These are phyloP conservation scores for Ophiostoma himal-ulmi DNA, from an alignment of 2,329 filamentous ascomycete species.

Conservation along the genomic window DNA sequence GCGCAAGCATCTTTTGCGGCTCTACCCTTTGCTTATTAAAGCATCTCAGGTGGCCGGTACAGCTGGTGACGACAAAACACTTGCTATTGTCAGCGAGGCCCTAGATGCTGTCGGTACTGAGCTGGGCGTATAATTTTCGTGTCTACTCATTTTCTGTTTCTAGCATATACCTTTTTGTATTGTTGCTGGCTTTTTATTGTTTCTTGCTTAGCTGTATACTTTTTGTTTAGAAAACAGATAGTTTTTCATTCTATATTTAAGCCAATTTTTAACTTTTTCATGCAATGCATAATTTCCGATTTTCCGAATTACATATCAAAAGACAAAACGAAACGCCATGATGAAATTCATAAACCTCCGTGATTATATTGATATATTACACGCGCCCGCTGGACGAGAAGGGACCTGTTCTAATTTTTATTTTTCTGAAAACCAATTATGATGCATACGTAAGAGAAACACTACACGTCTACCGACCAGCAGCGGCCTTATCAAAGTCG, in stretches of 20 bases:
- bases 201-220: too few species aligned
- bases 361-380: conserved; percentile 6
- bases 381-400: neutral
- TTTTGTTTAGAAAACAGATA: too few species aligned
- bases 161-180: conserved; percentile 4
- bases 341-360: neutral
- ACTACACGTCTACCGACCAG: conserved; percentile 19
- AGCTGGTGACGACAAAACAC: conserved; percentile 55
- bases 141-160: neutral
- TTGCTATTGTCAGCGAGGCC: conserved; percentile 52
- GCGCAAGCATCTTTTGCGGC: conserved; percentile 68
- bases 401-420: neutral
- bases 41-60: conserved; percentile 54
- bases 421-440: neutral
- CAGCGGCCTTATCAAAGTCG: conserved; percentile 30
- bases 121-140: conserved; percentile 34
- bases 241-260: too few species aligned
- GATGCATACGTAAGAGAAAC: neutral
- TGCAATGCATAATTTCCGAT: neutral
- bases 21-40: conserved; percentile 72
- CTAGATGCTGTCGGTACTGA: conserved; percentile 58
- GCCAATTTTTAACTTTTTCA: too few species aligned
- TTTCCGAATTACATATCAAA: neutral
- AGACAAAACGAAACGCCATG: conserved; percentile 7
- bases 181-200: neutral